A percentile compares a stretch with the other conserved stretches of the same genome.
These are phyloP conservation scores for Claviceps cyperi DNA, from an alignment of 2,329 filamentous ascomycete genomes.

Conservation along the genomic window DNA sequence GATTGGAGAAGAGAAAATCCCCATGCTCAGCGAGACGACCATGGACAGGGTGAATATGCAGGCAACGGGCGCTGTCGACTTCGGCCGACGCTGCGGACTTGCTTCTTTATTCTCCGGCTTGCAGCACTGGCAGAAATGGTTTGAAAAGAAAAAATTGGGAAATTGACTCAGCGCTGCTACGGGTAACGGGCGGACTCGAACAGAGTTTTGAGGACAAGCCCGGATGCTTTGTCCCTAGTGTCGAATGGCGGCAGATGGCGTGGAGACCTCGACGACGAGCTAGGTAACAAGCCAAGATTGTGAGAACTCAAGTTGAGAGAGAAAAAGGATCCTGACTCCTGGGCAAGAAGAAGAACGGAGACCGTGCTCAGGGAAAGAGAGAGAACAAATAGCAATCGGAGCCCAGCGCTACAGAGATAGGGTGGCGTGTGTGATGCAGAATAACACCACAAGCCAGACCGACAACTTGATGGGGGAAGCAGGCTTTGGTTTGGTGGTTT, in stretches of 20 bases:
- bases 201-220: slow-evolving; percentile 6
- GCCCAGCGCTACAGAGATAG: no score
- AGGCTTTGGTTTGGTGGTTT: no score
- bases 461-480: no score
- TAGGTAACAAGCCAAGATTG: not conserved
- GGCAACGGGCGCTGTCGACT: no score
- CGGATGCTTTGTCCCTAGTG: slow-evolving; percentile 2
- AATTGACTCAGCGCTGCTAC: not conserved
- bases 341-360: no score
- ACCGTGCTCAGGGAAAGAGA: no score
- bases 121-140: not conserved
- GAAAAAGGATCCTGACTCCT: no score
- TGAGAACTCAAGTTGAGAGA: not conserved
- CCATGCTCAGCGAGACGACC: not conserved
- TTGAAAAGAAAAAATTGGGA: not conserved
- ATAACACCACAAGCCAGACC: no score
- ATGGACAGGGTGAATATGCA: not conserved
- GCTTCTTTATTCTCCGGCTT: not conserved
- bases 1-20: no score
- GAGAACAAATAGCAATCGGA: no score
- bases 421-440: not conserved
- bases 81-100: no score
- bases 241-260: slow-evolving; percentile 2
- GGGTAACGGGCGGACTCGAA: not conserved
- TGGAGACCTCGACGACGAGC: not conserved